A percentile compares a stretch with the other conserved stretches of the same genome.
Evolutionary conservation across 345 rosid genomes (phyloP).

Genomic region (Populus nigra): DNA sequence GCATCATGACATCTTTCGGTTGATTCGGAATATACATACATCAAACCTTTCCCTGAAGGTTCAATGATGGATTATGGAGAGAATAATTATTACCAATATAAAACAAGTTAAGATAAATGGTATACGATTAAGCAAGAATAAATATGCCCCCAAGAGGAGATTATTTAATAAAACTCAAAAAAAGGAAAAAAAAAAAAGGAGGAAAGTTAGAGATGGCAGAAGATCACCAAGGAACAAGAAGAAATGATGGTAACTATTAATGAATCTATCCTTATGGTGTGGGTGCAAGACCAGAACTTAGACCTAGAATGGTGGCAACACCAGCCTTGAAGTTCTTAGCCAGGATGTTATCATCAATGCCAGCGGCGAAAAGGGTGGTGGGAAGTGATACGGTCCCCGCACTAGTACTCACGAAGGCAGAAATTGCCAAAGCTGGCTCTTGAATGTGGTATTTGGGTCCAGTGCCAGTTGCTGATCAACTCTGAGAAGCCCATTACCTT

Average conservation of each 20-base stretch:
- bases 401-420: conserved; percentile 17
- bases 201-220: neutral
- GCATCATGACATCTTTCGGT: too few species aligned
- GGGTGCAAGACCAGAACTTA: neutral
- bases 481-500: conserved; percentile 41
- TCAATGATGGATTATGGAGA: neutral
- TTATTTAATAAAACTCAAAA: too few species aligned
- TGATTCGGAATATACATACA: too few species aligned
- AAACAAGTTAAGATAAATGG: neutral
- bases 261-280: neutral
- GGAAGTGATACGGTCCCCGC: conserved; percentile 8
- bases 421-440: neutral
- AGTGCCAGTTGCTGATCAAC: conserved; percentile 50
- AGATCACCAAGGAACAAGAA: neutral
- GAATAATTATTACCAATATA: too few species aligned
- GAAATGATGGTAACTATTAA: neutral
- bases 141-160: too few species aligned
- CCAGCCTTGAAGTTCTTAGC: conserved; percentile 37
- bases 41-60: too few species aligned
- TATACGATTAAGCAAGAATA: too few species aligned
- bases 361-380: neutral
- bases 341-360: conserved; percentile 28
- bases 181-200: neutral
- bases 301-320: conserved; percentile 23
- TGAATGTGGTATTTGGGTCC: conserved; percentile 25